These are phyloP conservation scores for Penicillium sp. DNA, from an alignment of 2,329 filamentous ascomycete species.

Conservation along the genomic window DNA sequence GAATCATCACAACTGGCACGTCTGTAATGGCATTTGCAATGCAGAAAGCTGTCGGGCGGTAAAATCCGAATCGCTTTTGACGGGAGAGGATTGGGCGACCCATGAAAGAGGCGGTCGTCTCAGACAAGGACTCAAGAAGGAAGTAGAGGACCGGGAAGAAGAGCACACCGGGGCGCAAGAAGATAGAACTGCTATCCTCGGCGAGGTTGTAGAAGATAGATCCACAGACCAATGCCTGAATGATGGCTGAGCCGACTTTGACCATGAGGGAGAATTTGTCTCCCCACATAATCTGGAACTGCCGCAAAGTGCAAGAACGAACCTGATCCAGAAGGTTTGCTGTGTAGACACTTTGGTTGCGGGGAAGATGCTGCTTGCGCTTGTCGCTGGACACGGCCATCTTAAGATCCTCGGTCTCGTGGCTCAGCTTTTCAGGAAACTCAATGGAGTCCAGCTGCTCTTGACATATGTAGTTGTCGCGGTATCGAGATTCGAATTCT, in stretches of 20 bases:
- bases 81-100: conserved; percentile 70
- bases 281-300: conserved; percentile 59
- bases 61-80: conserved; percentile 72
- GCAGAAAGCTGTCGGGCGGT: conserved; percentile 64
- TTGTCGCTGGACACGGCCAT: conserved; percentile 41
- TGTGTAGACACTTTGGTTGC: conserved; percentile 40
- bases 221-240: conserved; percentile 51
- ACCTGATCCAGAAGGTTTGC: conserved; percentile 48
- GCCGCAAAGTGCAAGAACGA: conserved; percentile 52
- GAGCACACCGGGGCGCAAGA: conserved; percentile 63
- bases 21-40: conserved; percentile 63
- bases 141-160: conserved; percentile 68
- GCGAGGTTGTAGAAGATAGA: conserved; percentile 60
- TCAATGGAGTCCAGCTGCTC: conserved; percentile 58
- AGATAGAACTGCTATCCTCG: conserved; percentile 59
- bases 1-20: conserved; percentile 61
- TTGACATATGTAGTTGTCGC: conserved; percentile 56
- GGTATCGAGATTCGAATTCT: conserved; percentile 57
- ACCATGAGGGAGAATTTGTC: conserved; percentile 57
- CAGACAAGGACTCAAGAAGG: conserved; percentile 63
- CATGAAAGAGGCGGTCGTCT: conserved; percentile 65
- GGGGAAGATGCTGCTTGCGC: conserved; percentile 40
- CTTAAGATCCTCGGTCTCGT: conserved; percentile 39
- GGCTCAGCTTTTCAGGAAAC: conserved; percentile 36
- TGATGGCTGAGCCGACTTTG: conserved; percentile 51